phyloP scores from a whole-genome alignment of 1,284 basidiomycete species.

The Mycosarcoma mackinlayi region DNA sequence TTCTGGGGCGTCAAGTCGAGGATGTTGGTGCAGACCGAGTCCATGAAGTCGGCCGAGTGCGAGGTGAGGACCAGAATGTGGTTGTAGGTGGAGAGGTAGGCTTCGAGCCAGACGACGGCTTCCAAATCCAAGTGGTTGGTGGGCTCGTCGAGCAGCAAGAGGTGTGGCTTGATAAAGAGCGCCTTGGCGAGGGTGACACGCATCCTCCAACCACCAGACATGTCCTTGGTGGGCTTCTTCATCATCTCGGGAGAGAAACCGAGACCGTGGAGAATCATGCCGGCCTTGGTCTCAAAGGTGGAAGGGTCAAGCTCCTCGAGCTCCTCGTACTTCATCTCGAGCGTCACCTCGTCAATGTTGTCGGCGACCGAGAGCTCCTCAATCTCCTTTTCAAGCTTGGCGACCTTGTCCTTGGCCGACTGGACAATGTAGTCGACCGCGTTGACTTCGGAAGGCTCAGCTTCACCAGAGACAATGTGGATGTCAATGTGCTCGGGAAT shows the following conservation, averaged over 20 bases:
- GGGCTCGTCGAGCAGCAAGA: constrained; percentile 82
- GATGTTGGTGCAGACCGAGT: constrained; percentile 85
- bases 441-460: constrained; percentile 94
- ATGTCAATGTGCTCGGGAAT: constrained; percentile 97
- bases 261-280: constrained; percentile 94
- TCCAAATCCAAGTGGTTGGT: constrained; percentile 90
- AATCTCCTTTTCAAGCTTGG: constrained; percentile 91
- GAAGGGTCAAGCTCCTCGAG: constrained; percentile 95
- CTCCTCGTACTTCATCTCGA: constrained; percentile 92
- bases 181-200: constrained; percentile 95
- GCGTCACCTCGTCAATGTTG: constrained; percentile 84
- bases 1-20: constrained; percentile 93
- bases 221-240: constrained; percentile 95
- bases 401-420: constrained; percentile 93
- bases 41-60: constrained; percentile 99
- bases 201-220: constrained; percentile 99
- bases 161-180: constrained; percentile 94
- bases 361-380: constrained; percentile 93
- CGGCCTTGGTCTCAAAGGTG: constrained; percentile 96
- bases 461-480: constrained; percentile 94
- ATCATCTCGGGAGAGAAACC: constrained; percentile 93
- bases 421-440: constrained; percentile 95
- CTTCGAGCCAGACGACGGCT: constrained; percentile 98
- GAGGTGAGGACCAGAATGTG: constrained; percentile 92
- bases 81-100: constrained; percentile 96